phyloP scores from a whole-genome alignment of 2,329 filamentous ascomycete species.

The Ambrosiella cleistominuta region DNA sequence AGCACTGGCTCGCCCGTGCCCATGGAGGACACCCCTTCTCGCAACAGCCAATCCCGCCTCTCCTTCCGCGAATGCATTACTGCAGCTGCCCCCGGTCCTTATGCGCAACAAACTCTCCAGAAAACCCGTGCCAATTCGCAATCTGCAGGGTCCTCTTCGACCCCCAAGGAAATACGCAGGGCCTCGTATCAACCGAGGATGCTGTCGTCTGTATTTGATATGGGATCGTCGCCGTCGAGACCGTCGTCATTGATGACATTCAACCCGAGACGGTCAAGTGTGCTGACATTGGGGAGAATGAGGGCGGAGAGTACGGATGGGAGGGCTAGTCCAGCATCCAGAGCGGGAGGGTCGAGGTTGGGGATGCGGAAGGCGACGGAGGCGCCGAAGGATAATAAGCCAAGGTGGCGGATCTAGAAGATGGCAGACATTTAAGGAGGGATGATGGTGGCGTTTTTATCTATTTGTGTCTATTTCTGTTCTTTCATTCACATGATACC shows the following conservation, averaged over 20 bases:
- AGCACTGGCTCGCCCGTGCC: conserved; percentile 29
- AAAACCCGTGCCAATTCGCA: conserved; percentile 28
- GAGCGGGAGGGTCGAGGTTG: conserved; percentile 24
- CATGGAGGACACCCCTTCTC: conserved; percentile 28
- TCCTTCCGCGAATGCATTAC: conserved; percentile 36
- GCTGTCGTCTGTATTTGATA: not conserved
- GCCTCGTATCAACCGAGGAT: conserved; percentile 34
- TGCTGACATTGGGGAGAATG: conserved; percentile 29
- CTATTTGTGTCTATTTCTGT: conserved; percentile 5
- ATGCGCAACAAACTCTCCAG: conserved; percentile 29
- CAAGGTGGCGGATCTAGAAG: conserved; percentile 29
- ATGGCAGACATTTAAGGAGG: conserved; percentile 7
- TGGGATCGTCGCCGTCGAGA: conserved; percentile 18
- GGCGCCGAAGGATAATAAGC: conserved; percentile 25
- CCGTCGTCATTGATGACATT: conserved; percentile 40
- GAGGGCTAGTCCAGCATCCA: conserved; percentile 30
- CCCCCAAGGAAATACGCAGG: conserved; percentile 25
- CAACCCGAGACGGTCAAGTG: conserved; percentile 29
- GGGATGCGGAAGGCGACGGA: conserved; percentile 26
- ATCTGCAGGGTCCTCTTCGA: conserved; percentile 16
- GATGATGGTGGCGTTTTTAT: conserved; percentile 1
- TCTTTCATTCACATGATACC: not conserved
- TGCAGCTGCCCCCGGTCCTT: conserved; percentile 28
- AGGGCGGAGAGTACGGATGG: conserved; percentile 20
- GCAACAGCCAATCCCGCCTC: conserved; percentile 26